Evolutionary conservation across 345 rosid genomes (phyloP), one percentile per base, ranked within the genome.

Genomic region (Hibiscus syriacus): DNA sequence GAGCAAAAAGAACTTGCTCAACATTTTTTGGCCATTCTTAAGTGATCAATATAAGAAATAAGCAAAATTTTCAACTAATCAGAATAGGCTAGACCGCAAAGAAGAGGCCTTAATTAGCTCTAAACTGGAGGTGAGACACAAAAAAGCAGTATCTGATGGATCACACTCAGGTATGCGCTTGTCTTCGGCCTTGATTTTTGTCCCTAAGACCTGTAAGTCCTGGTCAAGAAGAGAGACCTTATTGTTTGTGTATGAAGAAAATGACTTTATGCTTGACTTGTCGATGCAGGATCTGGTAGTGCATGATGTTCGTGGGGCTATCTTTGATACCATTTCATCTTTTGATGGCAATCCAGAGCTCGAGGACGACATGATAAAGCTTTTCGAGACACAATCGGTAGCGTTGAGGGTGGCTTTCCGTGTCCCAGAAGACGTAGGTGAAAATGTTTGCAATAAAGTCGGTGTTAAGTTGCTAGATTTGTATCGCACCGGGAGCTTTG

Each of bases 21-120:
- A 56, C 83, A 77, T 66, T 85, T 83, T 77, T 85, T 92, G 17
- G 75, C 87, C 19, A 73, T 88, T 58, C 84, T 92, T 72, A 3
- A 41, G 85, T 49, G 72, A 82, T 34, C 86, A 85, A 74, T 88
- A 90, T 73, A 76, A 77, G 84, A 85, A 86, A 70, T 92, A 97
- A 95, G 84, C 4, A 55, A 87, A 78, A 67, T 60, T 84, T 19
- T 71, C 72, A 22, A 36, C 73, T 17, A 7, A 19, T 53, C 63
- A 38, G 49, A 73, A 22, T 34, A 67, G 32, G 32, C 32, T 27
- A 52, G 78, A 74, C 64, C 66, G 69, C 55, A 59, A 67, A 54
- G 73, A 59, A 50, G 80, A 66, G 48, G 57, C 29, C 30, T 67
- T 76, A 2, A 56, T 74, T 56, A 70, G 67, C 58, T 65, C 73